Percentiles rank a stretch among this genome's conserved stretches.
Evolutionary conservation across 2,329 filamentous ascomycete genomes (phyloP).

Genomic region (Plectosphaerella cucumerina): DNA sequence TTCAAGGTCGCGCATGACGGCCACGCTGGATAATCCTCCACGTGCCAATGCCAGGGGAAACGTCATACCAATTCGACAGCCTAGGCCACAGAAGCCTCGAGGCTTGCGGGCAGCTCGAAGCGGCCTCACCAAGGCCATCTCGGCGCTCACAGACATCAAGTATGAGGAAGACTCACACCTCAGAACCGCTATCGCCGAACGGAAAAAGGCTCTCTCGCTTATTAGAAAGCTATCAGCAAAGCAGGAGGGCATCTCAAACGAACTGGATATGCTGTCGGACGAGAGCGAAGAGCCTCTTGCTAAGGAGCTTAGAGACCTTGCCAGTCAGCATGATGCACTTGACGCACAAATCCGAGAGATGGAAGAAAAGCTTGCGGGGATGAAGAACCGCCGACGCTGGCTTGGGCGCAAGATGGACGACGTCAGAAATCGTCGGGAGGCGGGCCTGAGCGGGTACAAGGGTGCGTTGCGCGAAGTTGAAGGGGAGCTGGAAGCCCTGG

Average conservation of each 20-base stretch:
- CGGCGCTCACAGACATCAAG: slow-evolving; percentile 61
- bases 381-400: slow-evolving; percentile 57
- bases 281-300: slow-evolving; percentile 55
- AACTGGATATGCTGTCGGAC: slow-evolving; percentile 50
- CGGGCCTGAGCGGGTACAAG: slow-evolving; percentile 67
- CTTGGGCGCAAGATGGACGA: slow-evolving; percentile 58
- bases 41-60: slow-evolving; percentile 35
- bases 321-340: slow-evolving; percentile 47
- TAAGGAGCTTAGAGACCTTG: slow-evolving; percentile 56
- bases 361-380: slow-evolving; percentile 57
- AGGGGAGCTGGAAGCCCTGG: slow-evolving; percentile 53
- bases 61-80: slow-evolving; percentile 60
- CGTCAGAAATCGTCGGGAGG: slow-evolving; percentile 61
- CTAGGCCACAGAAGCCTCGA: slow-evolving; percentile 41
- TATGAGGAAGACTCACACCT: slow-evolving; percentile 62
- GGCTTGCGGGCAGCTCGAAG: slow-evolving; percentile 60
- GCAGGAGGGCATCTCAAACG: slow-evolving; percentile 42
- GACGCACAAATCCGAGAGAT: slow-evolving; percentile 61
- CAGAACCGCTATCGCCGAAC: slow-evolving; percentile 48
- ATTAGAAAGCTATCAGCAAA: slow-evolving; percentile 50
- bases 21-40: slow-evolving; percentile 36
- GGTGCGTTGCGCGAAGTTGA: slow-evolving; percentile 65
- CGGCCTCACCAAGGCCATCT: slow-evolving; percentile 60
- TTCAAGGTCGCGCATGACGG: slow-evolving; percentile 33
- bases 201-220: slow-evolving; percentile 54